These are phyloP conservation scores for Neurospora terricola DNA, from an alignment of 495 filamentous ascomycete species.

Conservation along the genomic window DNA sequence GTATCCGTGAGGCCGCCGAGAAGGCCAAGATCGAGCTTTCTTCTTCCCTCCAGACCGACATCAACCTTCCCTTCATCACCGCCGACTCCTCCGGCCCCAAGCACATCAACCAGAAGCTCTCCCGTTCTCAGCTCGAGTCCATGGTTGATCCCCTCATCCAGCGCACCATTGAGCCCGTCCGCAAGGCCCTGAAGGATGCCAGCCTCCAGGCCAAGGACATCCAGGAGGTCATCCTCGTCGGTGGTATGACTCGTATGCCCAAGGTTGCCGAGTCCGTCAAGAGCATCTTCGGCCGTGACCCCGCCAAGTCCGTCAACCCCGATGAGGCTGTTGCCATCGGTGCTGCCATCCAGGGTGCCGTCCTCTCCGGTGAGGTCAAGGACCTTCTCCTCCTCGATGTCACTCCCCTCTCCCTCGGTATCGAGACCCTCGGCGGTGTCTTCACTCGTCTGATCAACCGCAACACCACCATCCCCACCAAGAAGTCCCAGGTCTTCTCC, in stretches of 20 bases:
- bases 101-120: constrained; percentile 95
- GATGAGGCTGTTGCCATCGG: constrained; percentile 98
- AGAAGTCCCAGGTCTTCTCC: constrained; percentile 98
- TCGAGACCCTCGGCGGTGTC: constrained; percentile 98
- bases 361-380: constrained; percentile 93
- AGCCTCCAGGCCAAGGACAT: constrained; percentile 89
- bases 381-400: constrained; percentile 95
- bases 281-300: constrained; percentile 94
- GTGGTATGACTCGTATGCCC: constrained; percentile 99
- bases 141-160: constrained; percentile 87
- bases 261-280: constrained; percentile 98
- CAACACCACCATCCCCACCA: constrained; percentile 99
- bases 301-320: constrained; percentile 97
- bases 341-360: constrained; percentile 95
- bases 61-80: constrained; percentile 98
- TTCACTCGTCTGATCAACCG: constrained; percentile 99
- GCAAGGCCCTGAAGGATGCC: constrained; percentile 97
- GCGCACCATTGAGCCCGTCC: constrained; percentile 82
- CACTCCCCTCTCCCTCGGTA: constrained; percentile 95
- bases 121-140: constrained; percentile 82
- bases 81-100: constrained; percentile 89
- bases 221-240: constrained; percentile 97
- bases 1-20: constrained; percentile 98
- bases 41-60: constrained; percentile 92
- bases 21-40: constrained; percentile 99